Conservation (phyloP, 2,329 filamentous ascomycete genomes). For the Colletotrichum liriopes region DNA sequence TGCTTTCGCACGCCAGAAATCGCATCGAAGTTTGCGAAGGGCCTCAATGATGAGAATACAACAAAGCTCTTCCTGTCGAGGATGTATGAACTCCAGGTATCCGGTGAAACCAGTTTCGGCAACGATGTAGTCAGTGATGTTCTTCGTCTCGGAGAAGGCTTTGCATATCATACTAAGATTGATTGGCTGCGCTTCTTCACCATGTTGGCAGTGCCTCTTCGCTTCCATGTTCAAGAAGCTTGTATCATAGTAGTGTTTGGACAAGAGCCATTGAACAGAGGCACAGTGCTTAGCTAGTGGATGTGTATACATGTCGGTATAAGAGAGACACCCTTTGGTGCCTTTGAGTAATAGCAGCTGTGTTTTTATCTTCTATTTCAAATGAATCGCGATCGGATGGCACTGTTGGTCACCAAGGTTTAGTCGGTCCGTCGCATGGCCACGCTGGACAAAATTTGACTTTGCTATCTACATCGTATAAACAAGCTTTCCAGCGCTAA, state of each 20-base stretch:
- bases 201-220: neutral
- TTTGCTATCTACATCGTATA: neutral
- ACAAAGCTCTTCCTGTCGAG: neutral
- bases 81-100: neutral
- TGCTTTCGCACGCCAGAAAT: neutral
- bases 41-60: neutral
- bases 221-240: neutral
- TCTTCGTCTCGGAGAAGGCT: neutral
- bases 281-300: no score
- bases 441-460: neutral
- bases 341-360: no score
- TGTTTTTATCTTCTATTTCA: no score
- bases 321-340: no score
- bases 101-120: neutral
- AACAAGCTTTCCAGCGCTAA: neutral
- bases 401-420: no score
- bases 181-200: neutral
- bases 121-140: neutral
- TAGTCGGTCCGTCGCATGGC: no score
- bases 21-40: neutral
- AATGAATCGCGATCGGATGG: no score
- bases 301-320: no score
- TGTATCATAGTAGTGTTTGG: no score
- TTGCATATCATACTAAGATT: neutral
- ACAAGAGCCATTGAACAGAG: no score